Evolutionary conservation across 352 stramenopile genomes (phyloP).

Genomic region (Phytophthora pisi): DNA sequence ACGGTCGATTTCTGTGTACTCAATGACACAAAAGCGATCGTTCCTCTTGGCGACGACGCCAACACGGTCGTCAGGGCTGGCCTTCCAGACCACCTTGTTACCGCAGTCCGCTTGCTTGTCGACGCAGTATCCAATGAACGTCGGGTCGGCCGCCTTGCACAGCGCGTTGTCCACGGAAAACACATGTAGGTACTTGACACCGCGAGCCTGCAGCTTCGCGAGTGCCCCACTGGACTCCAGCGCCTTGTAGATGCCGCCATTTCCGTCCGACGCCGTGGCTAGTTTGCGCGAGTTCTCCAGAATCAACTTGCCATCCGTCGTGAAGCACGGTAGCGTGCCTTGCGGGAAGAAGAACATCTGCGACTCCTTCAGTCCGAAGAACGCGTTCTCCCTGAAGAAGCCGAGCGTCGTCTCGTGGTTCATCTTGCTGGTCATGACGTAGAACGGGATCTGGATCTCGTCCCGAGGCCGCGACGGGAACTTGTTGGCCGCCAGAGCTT

Average conservation of each 20-base stretch:
- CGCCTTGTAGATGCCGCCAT: conserved; percentile 96
- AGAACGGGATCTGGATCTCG: conserved; percentile 77
- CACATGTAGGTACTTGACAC: conserved; percentile 95
- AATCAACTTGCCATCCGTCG: conserved; percentile 95
- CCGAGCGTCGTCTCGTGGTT: conserved; percentile 93
- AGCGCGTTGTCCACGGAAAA: conserved; percentile 99
- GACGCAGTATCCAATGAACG: conserved; percentile 98
- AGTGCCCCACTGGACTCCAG: conserved; percentile 90
- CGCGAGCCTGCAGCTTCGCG: conserved; percentile 76
- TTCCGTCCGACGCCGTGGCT: conserved; percentile 95
- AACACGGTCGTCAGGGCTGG: conserved; percentile 91
- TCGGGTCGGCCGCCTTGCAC: conserved; percentile 94
- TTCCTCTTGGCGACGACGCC: conserved; percentile 84
- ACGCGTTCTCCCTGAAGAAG: conserved; percentile 91
- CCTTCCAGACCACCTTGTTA: conserved; percentile 97
- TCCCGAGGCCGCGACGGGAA: conserved; percentile 21
- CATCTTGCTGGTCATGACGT: conserved; percentile 97
- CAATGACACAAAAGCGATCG: conserved; percentile 91
- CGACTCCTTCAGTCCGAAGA: conserved; percentile 90
- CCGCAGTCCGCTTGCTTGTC: conserved; percentile 92
- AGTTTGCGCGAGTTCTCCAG: conserved; percentile 86
- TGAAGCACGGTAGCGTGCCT: conserved; percentile 96
- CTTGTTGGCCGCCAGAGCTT: conserved; percentile 39
- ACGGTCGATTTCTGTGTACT: conserved; percentile 97
- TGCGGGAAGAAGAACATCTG: conserved; percentile 97